Base-by-base conservation (phyloP, 805 yeast species). In the Spathaspora arborariae region DNA sequence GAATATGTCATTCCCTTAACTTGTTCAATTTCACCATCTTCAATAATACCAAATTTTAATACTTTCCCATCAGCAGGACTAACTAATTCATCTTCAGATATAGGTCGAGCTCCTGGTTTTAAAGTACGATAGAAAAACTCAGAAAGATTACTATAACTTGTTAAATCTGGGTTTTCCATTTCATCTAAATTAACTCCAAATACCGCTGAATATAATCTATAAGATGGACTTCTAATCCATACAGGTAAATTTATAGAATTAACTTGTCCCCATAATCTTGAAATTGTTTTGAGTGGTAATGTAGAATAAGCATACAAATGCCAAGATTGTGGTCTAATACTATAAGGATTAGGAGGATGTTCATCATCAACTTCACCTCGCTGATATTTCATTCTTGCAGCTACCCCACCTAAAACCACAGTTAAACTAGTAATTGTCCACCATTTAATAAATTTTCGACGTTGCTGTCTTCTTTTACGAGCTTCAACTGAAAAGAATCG, bases 1-100 rank as follows among this genome's bases (percentile, higher is more conserved):
- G 96, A 84, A 64, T 94, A 94, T 1, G 95, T 88, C 81, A 94
- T 80, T 6, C 99, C 99, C 68, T 94, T 94, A 36, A 94, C 98
- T 65, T 92, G 98, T 64, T 94, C 98, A 50, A 94, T 89, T 54
- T 86, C 88, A 27, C 96, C 96, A 55, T 85, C 78, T 45, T 80
- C 81, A 35, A 88, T 80, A 24, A 80, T 72, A 20, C 99, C 99
- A 49, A 88, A 78, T 56, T 88, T 91, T 49, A 94, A 70, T 15
- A 94, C 85, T 53, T 79, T 84, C 19, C 99, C 99, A 66, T 94
- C 99, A 48, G 96, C 82, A 2, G 99, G 99, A 30, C 94, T 84
- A 7, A 84, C 94, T 43, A 94, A 66, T 45, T 82, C 79, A 2
- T 82, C 70, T 15, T 76, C 75, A n/a, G 72, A 68, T 20, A 94